Conservation (phyloP, 2,329 filamentous ascomycete genomes). For the Aspergillus sp. region DNA sequence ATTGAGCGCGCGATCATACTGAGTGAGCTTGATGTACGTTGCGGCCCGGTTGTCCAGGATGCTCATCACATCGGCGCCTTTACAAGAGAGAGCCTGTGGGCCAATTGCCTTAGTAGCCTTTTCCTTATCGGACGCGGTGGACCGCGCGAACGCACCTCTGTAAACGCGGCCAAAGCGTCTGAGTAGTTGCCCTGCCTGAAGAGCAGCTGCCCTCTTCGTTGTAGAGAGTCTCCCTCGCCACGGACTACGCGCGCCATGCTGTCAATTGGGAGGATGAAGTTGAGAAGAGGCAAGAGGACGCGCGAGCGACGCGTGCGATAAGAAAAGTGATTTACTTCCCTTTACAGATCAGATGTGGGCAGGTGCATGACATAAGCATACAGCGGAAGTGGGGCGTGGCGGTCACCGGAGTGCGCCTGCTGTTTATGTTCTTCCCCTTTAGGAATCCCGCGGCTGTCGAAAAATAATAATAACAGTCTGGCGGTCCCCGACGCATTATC, state of each 20-base stretch:
- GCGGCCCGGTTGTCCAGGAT: slow-evolving; percentile 60
- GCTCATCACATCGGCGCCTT: slow-evolving; percentile 36
- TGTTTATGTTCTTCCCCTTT: slow-evolving; percentile 51
- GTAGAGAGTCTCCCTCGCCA: slow-evolving; percentile 28
- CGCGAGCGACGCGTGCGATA: slow-evolving; percentile 7
- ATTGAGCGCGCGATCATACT: slow-evolving; percentile 54
- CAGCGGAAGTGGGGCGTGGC: slow-evolving; percentile 26
- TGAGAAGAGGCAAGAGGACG: not conserved
- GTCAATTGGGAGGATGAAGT: not conserved
- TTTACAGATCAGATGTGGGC: not conserved
- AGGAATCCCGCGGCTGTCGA: slow-evolving; percentile 27
- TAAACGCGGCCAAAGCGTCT: slow-evolving; percentile 47
- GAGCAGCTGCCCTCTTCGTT: slow-evolving; percentile 45
- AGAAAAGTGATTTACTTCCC: not conserved
- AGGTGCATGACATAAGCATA: slow-evolving; percentile 13
- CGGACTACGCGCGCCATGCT: slow-evolving; percentile 9
- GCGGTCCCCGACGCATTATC: not conserved
- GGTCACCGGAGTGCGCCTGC: slow-evolving; percentile 21
- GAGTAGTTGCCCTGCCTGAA: slow-evolving; percentile 48
- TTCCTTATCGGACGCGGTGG: slow-evolving; percentile 15
- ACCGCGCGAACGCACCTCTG: slow-evolving; percentile 33
- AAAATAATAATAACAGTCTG: slow-evolving; percentile 14
- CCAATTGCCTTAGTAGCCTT: slow-evolving; percentile 5
- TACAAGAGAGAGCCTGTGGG: slow-evolving; percentile 40
- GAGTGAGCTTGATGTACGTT: slow-evolving; percentile 55